Evolutionary conservation across 1,284 basidiomycete species (phyloP).

Genomic region (Polyporus tsugae): DNA sequence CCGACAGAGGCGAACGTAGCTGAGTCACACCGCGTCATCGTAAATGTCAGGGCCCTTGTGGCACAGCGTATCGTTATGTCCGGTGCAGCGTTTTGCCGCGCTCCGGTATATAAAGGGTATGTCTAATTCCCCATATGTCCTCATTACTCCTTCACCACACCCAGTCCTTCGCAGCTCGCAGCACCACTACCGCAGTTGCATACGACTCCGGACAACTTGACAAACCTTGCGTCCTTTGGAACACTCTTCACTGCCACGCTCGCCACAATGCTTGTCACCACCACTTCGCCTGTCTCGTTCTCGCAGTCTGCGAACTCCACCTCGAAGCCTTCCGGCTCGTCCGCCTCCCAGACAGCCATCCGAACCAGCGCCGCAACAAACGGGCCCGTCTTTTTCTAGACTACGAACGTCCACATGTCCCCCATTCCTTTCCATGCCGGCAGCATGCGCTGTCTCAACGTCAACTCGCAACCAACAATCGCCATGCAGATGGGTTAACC

Average conservation of each 20-base stretch:
- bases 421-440: background rate
- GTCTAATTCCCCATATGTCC: slow-evolving; percentile 14
- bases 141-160: slow-evolving; percentile 8
- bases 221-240: background rate
- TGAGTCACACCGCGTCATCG: slow-evolving; percentile 33
- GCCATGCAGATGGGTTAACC: background rate
- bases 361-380: slow-evolving; percentile 31
- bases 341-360: slow-evolving; percentile 31
- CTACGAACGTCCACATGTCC: background rate
- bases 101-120: slow-evolving; percentile 22
- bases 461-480: background rate
- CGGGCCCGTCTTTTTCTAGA: slow-evolving; percentile 38
- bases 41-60: slow-evolving; percentile 14
- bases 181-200: background rate
- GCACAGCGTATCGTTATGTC: slow-evolving; percentile 10
- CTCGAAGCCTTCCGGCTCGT: slow-evolving; percentile 30
- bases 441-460: background rate
- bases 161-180: background rate
- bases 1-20: slow-evolving; percentile 15
- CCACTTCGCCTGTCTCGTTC: slow-evolving; percentile 22
- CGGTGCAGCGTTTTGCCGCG: slow-evolving; percentile 16
- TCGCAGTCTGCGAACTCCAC: slow-evolving; percentile 25
- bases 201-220: background rate
- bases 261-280: slow-evolving; percentile 16
- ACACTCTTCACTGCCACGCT: background rate